Base-by-base conservation (phyloP, 2,329 filamentous ascomycete species). In the Hymenoscyphus linearis region DNA sequence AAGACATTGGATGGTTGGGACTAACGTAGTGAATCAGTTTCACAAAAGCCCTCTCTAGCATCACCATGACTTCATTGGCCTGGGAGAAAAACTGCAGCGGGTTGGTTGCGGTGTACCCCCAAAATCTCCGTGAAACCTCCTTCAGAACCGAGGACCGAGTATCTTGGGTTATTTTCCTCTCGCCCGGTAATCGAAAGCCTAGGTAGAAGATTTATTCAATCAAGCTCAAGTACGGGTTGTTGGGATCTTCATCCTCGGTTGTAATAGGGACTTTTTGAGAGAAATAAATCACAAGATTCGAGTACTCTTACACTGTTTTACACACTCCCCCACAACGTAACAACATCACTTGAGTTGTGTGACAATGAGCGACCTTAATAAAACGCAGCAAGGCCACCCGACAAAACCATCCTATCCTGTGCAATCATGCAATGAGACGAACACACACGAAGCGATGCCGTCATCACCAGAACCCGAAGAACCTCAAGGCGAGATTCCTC, bases 381-480 rank as follows among this genome's bases (percentile, higher is more conserved):
- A 47, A 47, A 47, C 40, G 14, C 40, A 47, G 22, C n/a, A 61
- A 50, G 44, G 18, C 7, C 53, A 53, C 6, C 67, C 65, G 66
- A 62, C 60, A 54, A 61, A 36, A 27, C 63, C 52, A 9, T 60
- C 57, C 3, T 68, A 68, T 36, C 66, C 66, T 10, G 35, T 58
- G 10, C 66, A 68, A 57, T 52, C 56, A 26, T 68, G 58, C 37
- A 55, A 50, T 16, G 52, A 65, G 14, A 57, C 55, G 40, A 55
- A 14, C 26, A 62, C 52, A 37, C 44, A 16, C 44, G 34, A 59
- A 22, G n/a, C 66, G 58, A 44, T 58, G 44, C 22, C 56, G 18
- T 44, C 58, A 40, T 16, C 16, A n/a, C 55, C 56, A 35, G 40
- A 53, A 35, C n/a, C 52, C 37, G 58, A 65, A 57, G 57, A 62